These are phyloP conservation scores for Durotheca rogersii DNA, from an alignment of 495 filamentous ascomycete species.

Conservation along the genomic window DNA sequence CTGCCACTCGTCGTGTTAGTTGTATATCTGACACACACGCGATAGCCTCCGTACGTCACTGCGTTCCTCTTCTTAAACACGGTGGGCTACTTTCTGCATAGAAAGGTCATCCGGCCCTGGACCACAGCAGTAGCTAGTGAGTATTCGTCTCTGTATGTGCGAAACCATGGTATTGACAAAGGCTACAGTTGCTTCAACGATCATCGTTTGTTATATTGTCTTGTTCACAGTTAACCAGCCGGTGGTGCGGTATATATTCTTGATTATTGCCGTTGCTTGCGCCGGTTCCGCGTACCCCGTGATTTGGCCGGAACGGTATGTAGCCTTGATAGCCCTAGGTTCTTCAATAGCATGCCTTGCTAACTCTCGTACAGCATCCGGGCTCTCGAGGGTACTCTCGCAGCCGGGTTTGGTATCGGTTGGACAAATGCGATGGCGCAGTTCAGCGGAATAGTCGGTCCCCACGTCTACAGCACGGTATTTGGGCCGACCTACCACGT, in stretches of 20 bases:
- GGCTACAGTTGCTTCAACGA: slow-evolving; percentile 41
- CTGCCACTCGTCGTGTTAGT: not conserved
- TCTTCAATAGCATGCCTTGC: not conserved
- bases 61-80: slow-evolving; percentile 44
- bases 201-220: slow-evolving; percentile 49
- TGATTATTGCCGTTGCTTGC: slow-evolving; percentile 44
- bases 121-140: slow-evolving; percentile 44
- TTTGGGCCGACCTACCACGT: slow-evolving; percentile 46
- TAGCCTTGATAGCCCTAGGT: not conserved
- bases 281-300: slow-evolving; percentile 46
- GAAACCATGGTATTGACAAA: slow-evolving; percentile 4
- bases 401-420: slow-evolving; percentile 46
- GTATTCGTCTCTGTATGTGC: not conserved
- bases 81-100: slow-evolving; percentile 41
- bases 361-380: slow-evolving; percentile 33
- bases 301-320: slow-evolving; percentile 46
- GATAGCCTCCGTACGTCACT: slow-evolving; percentile 43
- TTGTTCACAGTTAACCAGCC: slow-evolving; percentile 43
- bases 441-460: slow-evolving; percentile 47
- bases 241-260: slow-evolving; percentile 42
- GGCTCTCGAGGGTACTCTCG: slow-evolving; percentile 42
- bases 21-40: slow-evolving; percentile 1
- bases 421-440: slow-evolving; percentile 50
- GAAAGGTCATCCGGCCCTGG: slow-evolving; percentile 41
- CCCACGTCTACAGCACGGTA: slow-evolving; percentile 43